Base-by-base conservation (phyloP, 208 protist species). In the Acanthamoeba healyi region DNA sequence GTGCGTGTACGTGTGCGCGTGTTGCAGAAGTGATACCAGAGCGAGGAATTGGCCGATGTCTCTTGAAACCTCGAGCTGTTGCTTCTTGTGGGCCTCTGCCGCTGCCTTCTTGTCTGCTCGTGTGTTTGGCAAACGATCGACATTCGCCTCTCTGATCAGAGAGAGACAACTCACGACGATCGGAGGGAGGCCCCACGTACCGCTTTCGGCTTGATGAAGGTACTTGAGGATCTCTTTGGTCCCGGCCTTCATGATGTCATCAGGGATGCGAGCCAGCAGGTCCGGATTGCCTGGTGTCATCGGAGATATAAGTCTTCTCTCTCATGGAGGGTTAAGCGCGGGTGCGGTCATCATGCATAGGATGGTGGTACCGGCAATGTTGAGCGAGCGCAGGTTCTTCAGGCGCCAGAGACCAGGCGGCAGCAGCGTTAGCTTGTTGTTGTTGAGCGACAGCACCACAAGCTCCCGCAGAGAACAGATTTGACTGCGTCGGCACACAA, bases 331-430 rank as follows among this genome's bases (percentile, higher is more conserved):
- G n/a, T n/a, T n/a, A n/a, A n/a, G n/a, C n/a, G n/a, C n/a, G n/a
- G n/a, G n/a, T n/a, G n/a, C n/a, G n/a, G n/a, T n/a, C n/a, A n/a
- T n/a, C n/a, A 6, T 32, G 15, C 26, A 65, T 65, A 22, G n/a
- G 6, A n/a, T 4, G 26, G 24, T 65, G 19, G 17, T 82, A 49
- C 84, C 84, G 19, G 54, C 26, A 12, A 92, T 77, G 58, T 92
- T 92, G 17, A 92, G 63, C 42, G 87, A 92, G 22, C 87, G 56
- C 2, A 92, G 65, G 42, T 92, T 92, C 36, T 92, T 92, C 42
- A 92, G 87, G 22, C 63, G 56, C 42, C 49, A 92, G 9, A 92
- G 63, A 6, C 87, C 63, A 4, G 87, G 42, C 19, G 87, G 87
- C 19, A 92, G 87, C 87, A 51, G 32, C 14, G 42, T 46, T 9